Conservation (phyloP, 345 rosid genomes). For the Cardiospermum halicacabum region DNA sequence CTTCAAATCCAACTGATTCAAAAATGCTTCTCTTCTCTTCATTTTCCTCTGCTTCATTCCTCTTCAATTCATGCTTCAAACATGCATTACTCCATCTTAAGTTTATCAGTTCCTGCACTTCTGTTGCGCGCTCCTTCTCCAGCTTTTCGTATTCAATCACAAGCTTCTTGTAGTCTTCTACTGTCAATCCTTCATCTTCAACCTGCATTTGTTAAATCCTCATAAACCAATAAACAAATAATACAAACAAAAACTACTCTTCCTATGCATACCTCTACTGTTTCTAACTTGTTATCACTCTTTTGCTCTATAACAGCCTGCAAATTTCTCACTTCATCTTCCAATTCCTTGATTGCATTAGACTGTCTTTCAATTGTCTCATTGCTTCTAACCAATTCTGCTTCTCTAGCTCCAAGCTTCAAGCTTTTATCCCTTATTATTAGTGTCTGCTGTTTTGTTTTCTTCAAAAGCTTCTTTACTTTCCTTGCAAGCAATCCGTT, state of each 20-base stretch:
- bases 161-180: slow-evolving; percentile 39
- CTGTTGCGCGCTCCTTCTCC: slow-evolving; percentile 37
- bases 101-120: slow-evolving; percentile 45
- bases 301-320: slow-evolving; percentile 34
- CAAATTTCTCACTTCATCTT: slow-evolving; percentile 35
- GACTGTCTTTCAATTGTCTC: slow-evolving; percentile 27
- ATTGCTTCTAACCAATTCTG: slow-evolving; percentile 27
- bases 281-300: slow-evolving; percentile 25
- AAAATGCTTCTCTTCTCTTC: slow-evolving; percentile 19
- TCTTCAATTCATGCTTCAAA: slow-evolving; percentile 56
- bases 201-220: slow-evolving; percentile 21
- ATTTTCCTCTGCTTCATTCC: slow-evolving; percentile 20
- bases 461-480: slow-evolving; percentile 45
- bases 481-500: slow-evolving; percentile 42
- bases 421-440: slow-evolving; percentile 31
- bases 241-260: not conserved
- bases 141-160: slow-evolving; percentile 41
- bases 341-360: slow-evolving; percentile 29
- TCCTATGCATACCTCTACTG: slow-evolving; percentile 10
- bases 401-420: slow-evolving; percentile 32
- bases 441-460: slow-evolving; percentile 23
- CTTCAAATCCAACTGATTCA: slow-evolving; percentile 29
- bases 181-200: slow-evolving; percentile 18
- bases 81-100: slow-evolving; percentile 76
- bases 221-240: not conserved